Evolutionary conservation across 352 stramenopile species (phyloP), one percentile per base, ranked within the genome.

Genomic region (Globisporangium splendens): DNA sequence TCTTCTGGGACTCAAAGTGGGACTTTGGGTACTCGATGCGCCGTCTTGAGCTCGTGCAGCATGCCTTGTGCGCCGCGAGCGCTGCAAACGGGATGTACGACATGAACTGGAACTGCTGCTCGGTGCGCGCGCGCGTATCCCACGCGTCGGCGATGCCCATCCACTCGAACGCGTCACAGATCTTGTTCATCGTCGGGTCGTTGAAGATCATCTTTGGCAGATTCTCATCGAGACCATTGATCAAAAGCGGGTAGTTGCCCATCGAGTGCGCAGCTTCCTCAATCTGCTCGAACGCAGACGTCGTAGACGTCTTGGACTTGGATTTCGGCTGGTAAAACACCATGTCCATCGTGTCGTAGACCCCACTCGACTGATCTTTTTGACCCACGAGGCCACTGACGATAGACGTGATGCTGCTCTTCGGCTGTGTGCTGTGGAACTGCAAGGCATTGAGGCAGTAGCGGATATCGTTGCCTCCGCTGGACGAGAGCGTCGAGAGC

Each of bases 361-460:
- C 65, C 44, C 86, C 66, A 50, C 76, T 72, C 33, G 62, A 67
- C 61, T 83, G 69, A 62, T 92, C 77, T 61, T 87, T 86, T 61
- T 79, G 70, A 61, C 72, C 69, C 54, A 89, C 70, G 22, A 81
- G 56, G 22, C 66, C 70, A 51, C 55, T 67, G 7, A 54, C 69
- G 17, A 86, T 50, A 1, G 49, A 50, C 44, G 75, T 66, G 20
- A 73, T 58, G 39, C 62, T 59, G 21, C 63, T 64, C 17, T 41
- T 54, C 14, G 47, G 24, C 56, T 84, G 73, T 0, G 75, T 74
- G 50, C 71, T 86, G 51, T 97, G 91, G 68, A 99, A 98, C 73
- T 99, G 96, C 4, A 99, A 76, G 4, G 91, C 96, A 65, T 98
- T 98, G 12, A 99, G 75, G 54, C 93, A 98, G 50, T 95, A 97